A percentile compares a stretch with the other conserved stretches of the same genome.
Evolutionary conservation across 768 basidiomycete genomes (phyloP).

Genomic region (Mycena vulgaris): DNA sequence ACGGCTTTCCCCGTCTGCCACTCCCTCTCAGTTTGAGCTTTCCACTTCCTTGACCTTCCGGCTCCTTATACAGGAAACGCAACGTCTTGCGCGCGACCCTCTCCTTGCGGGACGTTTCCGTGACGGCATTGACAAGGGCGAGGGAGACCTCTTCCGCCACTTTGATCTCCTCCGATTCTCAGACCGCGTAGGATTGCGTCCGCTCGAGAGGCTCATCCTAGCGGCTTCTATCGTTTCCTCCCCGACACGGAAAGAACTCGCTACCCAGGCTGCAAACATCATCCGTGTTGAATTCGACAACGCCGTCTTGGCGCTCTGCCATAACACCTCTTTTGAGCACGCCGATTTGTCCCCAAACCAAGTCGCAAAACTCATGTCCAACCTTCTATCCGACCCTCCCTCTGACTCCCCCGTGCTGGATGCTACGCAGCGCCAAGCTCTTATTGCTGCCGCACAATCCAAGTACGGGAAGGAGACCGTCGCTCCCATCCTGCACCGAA

Average conservation of each 20-base stretch:
- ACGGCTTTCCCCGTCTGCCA: slow-evolving; percentile 71
- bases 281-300: slow-evolving; percentile 87
- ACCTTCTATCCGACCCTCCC: slow-evolving; percentile 81
- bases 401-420: slow-evolving; percentile 81
- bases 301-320: slow-evolving; percentile 81
- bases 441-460: slow-evolving; percentile 81
- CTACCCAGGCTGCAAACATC: slow-evolving; percentile 75
- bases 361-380: slow-evolving; percentile 84
- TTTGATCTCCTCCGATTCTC: slow-evolving; percentile 89
- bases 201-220: slow-evolving; percentile 85
- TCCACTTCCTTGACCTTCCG: slow-evolving; percentile 87
- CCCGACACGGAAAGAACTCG: slow-evolving; percentile 69
- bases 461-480: slow-evolving; percentile 88
- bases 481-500: slow-evolving; percentile 79
- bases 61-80: slow-evolving; percentile 89
- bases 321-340: slow-evolving; percentile 87
- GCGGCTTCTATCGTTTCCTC: slow-evolving; percentile 81
- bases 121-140: slow-evolving; percentile 90
- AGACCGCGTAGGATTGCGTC: slow-evolving; percentile 84
- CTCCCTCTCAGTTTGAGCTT: slow-evolving; percentile 80
- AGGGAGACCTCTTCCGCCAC: slow-evolving; percentile 85
- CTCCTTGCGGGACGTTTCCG: slow-evolving; percentile 92
- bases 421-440: slow-evolving; percentile 78
- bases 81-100: slow-evolving; percentile 92
- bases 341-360: slow-evolving; percentile 83